Evolutionary conservation across 768 basidiomycete genomes (phyloP).

Genomic region (Psilocybe tampanensis): DNA sequence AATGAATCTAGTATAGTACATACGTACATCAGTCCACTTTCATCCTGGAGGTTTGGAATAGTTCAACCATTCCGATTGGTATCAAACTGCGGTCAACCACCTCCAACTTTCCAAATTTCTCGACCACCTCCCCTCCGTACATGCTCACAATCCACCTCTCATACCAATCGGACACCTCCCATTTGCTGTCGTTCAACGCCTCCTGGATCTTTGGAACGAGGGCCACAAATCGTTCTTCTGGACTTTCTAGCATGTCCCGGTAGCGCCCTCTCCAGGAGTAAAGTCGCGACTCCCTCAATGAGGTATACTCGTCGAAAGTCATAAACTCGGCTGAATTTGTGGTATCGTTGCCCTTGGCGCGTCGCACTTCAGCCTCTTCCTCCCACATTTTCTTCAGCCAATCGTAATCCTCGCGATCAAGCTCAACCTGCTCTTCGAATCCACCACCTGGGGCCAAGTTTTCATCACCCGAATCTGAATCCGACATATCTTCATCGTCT

Average conservation of each 20-base stretch:
- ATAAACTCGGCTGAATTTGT: not conserved
- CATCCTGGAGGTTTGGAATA: conserved; percentile 29
- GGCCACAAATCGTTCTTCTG: not conserved
- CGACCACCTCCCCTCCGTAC: conserved; percentile 40
- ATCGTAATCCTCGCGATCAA: conserved; percentile 28
- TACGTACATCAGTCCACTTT: conserved; percentile 4
- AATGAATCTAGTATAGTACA: too few species aligned
- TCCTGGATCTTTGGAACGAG: conserved; percentile 16
- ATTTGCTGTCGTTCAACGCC: conserved; percentile 1
- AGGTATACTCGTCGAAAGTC: conserved; percentile 17
- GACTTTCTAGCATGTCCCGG: conserved; percentile 22
- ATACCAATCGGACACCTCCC: conserved; percentile 25
- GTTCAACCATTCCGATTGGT: conserved; percentile 42
- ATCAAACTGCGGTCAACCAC: conserved; percentile 42
- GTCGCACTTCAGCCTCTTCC: not conserved
- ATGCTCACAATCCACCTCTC: conserved; percentile 36
- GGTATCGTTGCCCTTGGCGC: not conserved
- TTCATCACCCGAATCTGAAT: conserved; percentile 15
- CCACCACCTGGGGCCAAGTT: conserved; percentile 19
- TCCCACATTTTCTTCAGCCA: conserved; percentile 29
- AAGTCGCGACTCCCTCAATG: conserved; percentile 24
- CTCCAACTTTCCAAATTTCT: conserved; percentile 40
- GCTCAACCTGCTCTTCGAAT: conserved; percentile 22
- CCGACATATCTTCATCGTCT: not conserved
- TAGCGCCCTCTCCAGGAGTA: conserved; percentile 25